Evolutionary conservation across 2,329 filamentous ascomycete species (phyloP).

Genomic region (Sporothrix inflata): DNA sequence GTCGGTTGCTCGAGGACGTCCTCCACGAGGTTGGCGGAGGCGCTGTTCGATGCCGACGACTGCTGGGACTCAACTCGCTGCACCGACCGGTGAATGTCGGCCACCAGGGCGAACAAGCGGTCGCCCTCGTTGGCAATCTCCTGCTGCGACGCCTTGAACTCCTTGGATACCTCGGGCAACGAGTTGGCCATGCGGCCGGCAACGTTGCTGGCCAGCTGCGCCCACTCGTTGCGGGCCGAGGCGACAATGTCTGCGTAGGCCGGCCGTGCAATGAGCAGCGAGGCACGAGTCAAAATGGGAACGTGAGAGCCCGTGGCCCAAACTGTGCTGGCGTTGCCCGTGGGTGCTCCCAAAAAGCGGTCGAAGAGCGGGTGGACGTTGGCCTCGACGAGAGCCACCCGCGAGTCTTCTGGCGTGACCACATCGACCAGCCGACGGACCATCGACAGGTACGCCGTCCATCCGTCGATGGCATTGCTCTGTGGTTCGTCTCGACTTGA

Average conservation of each 20-base stretch:
- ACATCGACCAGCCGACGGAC: constrained; percentile 56
- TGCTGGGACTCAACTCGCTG: constrained; percentile 22
- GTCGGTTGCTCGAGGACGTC: constrained; percentile 38
- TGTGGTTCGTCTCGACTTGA: constrained; percentile 74
- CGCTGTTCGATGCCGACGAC: constrained; percentile 17
- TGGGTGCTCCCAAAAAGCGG: constrained; percentile 55
- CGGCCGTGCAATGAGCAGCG: constrained; percentile 48
- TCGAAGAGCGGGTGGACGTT: constrained; percentile 59
- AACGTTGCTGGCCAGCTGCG: constrained; percentile 62
- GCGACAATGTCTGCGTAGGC: constrained; percentile 49
- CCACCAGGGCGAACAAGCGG: constrained; percentile 67
- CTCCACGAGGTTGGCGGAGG: constrained; percentile 31
- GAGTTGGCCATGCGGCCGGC: constrained; percentile 71
- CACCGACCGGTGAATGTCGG: constrained; percentile 45
- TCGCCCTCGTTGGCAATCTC: constrained; percentile 66
- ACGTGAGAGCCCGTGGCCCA: constrained; percentile 44
- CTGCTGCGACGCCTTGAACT: constrained; percentile 73
- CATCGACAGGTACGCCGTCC: constrained; percentile 73
- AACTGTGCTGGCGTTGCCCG: constrained; percentile 40
- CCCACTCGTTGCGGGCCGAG: constrained; percentile 64
- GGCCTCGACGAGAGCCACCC: constrained; percentile 50
- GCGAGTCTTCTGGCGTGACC: constrained; percentile 51
- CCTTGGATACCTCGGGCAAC: constrained; percentile 78
- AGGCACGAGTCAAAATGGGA: constrained; percentile 52
- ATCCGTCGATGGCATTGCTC: constrained; percentile 68